Percentiles rank a stretch among this genome's conserved stretches.
Evolutionary conservation across 2,329 filamentous ascomycete genomes (phyloP).

Genomic region (Colletotrichum tabaci): DNA sequence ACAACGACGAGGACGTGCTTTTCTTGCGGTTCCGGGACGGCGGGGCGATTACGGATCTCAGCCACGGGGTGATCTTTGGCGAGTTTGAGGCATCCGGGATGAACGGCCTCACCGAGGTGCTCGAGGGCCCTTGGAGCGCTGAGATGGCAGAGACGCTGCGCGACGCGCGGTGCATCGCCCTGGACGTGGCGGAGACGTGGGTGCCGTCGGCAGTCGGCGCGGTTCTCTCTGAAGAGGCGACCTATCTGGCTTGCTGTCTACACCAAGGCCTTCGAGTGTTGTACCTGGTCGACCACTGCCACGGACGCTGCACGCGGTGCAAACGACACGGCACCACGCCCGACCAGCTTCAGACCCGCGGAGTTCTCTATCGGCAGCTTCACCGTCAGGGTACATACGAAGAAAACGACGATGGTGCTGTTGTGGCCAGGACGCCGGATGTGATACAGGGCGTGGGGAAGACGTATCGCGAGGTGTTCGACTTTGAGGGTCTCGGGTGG

Average conservation of each 20-base stretch:
- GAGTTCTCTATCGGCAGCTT: slow-evolving; percentile 46
- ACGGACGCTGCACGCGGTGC: slow-evolving; percentile 47
- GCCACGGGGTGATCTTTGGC: slow-evolving; percentile 29
- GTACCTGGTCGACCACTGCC: slow-evolving; percentile 51
- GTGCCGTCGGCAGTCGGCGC: slow-evolving; percentile 38
- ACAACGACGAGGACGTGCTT: slow-evolving; percentile 47
- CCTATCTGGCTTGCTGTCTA: slow-evolving; percentile 49
- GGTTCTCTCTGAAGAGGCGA: slow-evolving; percentile 47
- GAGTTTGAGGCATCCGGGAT: slow-evolving; percentile 31
- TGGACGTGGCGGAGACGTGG: slow-evolving; percentile 49
- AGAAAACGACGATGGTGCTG: not conserved
- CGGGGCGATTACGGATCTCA: slow-evolving; percentile 26
- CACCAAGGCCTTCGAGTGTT: slow-evolving; percentile 49
- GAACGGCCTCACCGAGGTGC: slow-evolving; percentile 40
- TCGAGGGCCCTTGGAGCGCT: slow-evolving; percentile 50
- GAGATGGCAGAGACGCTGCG: slow-evolving; percentile 48
- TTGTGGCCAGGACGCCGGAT: slow-evolving; percentile 45
- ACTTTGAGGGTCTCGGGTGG: slow-evolving; percentile 52
- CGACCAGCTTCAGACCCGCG: slow-evolving; percentile 42
- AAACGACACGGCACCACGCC: slow-evolving; percentile 32
- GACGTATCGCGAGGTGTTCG: slow-evolving; percentile 52
- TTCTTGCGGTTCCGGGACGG: slow-evolving; percentile 48
- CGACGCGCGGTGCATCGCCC: slow-evolving; percentile 46
- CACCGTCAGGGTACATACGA: slow-evolving; percentile 40
- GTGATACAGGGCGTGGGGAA: slow-evolving; percentile 50